Evolutionary conservation across 2,329 filamentous ascomycete genomes (phyloP).

Genomic region (Cryoendolithus antarcticus): DNA sequence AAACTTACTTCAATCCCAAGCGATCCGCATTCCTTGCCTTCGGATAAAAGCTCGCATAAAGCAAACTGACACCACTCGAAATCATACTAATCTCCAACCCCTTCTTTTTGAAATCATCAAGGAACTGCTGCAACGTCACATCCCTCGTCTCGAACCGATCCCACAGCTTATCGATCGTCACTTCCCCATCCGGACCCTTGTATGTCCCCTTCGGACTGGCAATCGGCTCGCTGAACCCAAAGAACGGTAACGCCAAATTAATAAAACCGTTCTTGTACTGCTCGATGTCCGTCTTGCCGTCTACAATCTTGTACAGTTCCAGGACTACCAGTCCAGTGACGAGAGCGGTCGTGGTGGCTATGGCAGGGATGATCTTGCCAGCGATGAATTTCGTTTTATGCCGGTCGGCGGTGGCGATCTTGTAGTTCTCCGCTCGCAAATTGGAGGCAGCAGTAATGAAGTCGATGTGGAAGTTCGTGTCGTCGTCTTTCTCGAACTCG

Average conservation of each 20-base stretch:
- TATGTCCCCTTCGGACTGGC: slow-evolving; percentile 88
- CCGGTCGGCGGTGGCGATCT: slow-evolving; percentile 79
- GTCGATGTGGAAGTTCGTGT: slow-evolving; percentile 95
- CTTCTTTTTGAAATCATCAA: slow-evolving; percentile 67
- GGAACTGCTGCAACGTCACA: slow-evolving; percentile 70
- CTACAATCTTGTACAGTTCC: slow-evolving; percentile 91
- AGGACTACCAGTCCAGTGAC: slow-evolving; percentile 88
- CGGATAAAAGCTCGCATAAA: slow-evolving; percentile 90
- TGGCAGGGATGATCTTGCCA: slow-evolving; percentile 97
- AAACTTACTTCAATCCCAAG: slow-evolving; percentile 48
- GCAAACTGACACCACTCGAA: slow-evolving; percentile 87
- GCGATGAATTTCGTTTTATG: slow-evolving; percentile 99
- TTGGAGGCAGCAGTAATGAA: slow-evolving; percentile 98
- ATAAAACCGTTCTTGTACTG: slow-evolving; percentile 99
- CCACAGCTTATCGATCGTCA: slow-evolving; percentile 91
- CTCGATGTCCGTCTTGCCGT: slow-evolving; percentile 92
- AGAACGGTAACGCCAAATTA: slow-evolving; percentile 92
- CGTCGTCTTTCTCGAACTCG: slow-evolving; percentile 98
- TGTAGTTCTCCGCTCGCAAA: slow-evolving; percentile 93
- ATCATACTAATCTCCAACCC: slow-evolving; percentile 83
- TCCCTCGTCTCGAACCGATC: slow-evolving; percentile 88
- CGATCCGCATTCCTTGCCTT: slow-evolving; percentile 73
- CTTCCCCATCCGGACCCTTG: slow-evolving; percentile 61
- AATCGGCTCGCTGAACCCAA: slow-evolving; percentile 96
- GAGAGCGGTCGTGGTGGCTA: slow-evolving; percentile 90